Percentiles rank a stretch among this genome's conserved stretches.
phyloP scores from a whole-genome alignment of 1,139 yeast species.

The Saccharomyces hybrid region DNA sequence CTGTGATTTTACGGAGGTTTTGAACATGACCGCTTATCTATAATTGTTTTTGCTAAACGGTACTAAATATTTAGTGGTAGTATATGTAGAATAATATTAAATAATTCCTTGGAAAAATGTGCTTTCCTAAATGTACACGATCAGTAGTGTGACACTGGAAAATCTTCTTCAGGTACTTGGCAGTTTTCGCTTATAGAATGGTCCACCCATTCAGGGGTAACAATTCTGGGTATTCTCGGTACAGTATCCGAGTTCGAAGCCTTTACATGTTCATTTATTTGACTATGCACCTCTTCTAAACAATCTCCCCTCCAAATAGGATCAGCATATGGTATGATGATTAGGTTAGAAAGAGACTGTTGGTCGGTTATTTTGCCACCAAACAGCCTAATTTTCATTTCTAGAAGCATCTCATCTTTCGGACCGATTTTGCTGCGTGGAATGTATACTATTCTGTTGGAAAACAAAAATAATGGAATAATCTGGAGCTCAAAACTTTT shows the following conservation, averaged over 20 bases:
- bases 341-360: conserved; percentile 19
- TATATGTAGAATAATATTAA: not conserved
- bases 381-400: conserved; percentile 17
- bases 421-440: not conserved
- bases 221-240: conserved; percentile 42
- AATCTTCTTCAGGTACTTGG: conserved; percentile 43
- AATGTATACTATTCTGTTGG: conserved; percentile 13
- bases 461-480: conserved; percentile 24
- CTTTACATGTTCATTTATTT: conserved; percentile 25
- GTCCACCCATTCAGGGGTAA: conserved; percentile 38
- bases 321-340: conserved; percentile 18
- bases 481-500: not conserved
- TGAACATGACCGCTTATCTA: not conserved
- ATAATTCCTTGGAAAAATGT: not conserved
- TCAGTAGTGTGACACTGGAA: conserved; percentile 13
- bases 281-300: conserved; percentile 13
- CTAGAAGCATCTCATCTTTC: conserved; percentile 6
- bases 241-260: conserved; percentile 4
- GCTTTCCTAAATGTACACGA: not conserved
- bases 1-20: not conserved
- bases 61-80: not conserved
- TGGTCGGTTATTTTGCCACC: conserved; percentile 24
- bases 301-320: not conserved
- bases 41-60: not conserved
- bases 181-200: conserved; percentile 36